Evolutionary conservation across 345 rosid species (phyloP).

Genomic region (Brassica carinata): DNA sequence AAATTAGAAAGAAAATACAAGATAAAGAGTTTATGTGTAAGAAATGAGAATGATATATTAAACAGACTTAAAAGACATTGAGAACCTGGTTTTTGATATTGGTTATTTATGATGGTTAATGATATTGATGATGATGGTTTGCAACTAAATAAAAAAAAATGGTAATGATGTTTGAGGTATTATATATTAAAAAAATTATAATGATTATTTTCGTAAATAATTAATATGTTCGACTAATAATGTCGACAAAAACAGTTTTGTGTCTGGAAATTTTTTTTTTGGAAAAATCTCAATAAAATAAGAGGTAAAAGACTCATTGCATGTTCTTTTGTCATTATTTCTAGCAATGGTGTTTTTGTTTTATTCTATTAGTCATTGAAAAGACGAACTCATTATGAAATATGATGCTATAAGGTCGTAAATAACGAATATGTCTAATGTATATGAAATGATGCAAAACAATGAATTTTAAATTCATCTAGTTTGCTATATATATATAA

Average conservation of each 20-base stretch:
- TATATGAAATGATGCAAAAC: slow-evolving; percentile 22
- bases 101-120: not conserved
- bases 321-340: slow-evolving; percentile 34
- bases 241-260: not conserved
- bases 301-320: slow-evolving; percentile 15
- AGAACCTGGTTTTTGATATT: not conserved
- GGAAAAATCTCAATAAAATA: not conserved
- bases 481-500: slow-evolving; percentile 9
- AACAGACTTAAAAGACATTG: not conserved
- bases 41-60: not conserved
- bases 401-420: slow-evolving; percentile 42
- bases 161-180: not conserved
- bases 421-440: slow-evolving; percentile 34
- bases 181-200: not conserved
- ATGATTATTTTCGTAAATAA: not conserved
- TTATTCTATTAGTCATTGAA: slow-evolving; percentile 23
- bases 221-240: not conserved
- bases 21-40: not conserved
- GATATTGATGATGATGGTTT: not conserved
- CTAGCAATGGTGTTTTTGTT: slow-evolving; percentile 34
- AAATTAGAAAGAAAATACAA: no score
- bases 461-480: slow-evolving; percentile 2
- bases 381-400: slow-evolving; percentile 56
- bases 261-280: not conserved
- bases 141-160: not conserved